Conservation (phyloP, 805 yeast genomes). For the Kuraishia floccosa region DNA sequence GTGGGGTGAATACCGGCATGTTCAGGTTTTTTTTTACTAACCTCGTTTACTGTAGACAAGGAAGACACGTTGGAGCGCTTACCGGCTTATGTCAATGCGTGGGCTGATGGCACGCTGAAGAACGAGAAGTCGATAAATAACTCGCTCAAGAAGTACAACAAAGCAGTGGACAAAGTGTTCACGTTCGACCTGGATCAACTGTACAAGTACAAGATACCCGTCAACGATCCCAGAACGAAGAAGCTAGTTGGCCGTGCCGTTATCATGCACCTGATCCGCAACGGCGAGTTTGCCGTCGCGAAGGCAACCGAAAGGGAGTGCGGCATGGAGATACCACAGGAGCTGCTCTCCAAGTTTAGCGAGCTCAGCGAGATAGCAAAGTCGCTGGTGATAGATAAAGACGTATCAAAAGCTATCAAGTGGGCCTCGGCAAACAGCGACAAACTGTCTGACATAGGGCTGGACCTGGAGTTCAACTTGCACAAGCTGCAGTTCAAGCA, state of each 20-base stretch:
- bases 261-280: constrained; percentile 18
- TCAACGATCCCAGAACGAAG: constrained; percentile 4
- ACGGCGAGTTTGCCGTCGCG: constrained; percentile 16
- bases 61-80: constrained; percentile 4
- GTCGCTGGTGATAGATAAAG: constrained; percentile 19
- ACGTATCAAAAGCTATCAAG: constrained; percentile 31
- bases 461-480: constrained; percentile 31
- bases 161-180: constrained; percentile 15
- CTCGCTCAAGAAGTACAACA: constrained; percentile 13
- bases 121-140: constrained; percentile 15
- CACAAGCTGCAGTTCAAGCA: constrained; percentile 29
- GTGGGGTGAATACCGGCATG: neutral
- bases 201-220: constrained; percentile 12
- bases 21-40: constrained; percentile 1
- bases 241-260: constrained; percentile 15
- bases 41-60: constrained; percentile 7
- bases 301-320: constrained; percentile 17
- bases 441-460: constrained; percentile 20
- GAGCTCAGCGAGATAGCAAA: constrained; percentile 29
- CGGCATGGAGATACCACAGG: constrained; percentile 13
- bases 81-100: constrained; percentile 5
- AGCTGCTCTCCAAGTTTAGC: constrained; percentile 22
- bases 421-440: constrained; percentile 28
- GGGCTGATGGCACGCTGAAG: constrained; percentile 18
- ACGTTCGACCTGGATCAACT: constrained; percentile 11